Evolutionary conservation across 495 filamentous ascomycete species (phyloP).

Genomic region (Parachaetomium inaequale): DNA sequence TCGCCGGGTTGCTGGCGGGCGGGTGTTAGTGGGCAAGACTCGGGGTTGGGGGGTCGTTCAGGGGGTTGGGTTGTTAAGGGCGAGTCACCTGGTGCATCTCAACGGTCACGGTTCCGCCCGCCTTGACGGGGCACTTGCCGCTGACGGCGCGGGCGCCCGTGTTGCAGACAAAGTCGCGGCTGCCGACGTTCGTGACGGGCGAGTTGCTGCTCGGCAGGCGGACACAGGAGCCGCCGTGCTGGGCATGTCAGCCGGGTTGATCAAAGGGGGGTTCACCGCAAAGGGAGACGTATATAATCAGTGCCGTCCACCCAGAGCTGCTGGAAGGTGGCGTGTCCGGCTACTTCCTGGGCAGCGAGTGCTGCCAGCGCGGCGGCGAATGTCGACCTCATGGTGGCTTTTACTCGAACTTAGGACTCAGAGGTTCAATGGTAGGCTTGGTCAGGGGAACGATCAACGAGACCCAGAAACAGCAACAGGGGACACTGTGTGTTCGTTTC

Average conservation of each 20-base stretch:
- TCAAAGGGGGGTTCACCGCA: conserved; percentile 9
- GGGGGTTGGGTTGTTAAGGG: background rate
- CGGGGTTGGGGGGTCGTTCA: background rate
- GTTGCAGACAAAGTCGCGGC: conserved; percentile 42
- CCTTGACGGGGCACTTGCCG: conserved; percentile 45
- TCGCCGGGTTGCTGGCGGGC: conserved; percentile 47
- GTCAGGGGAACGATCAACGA: background rate
- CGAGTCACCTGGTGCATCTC: conserved; percentile 43
- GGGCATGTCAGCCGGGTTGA: conserved; percentile 11
- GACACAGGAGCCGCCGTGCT: conserved; percentile 40
- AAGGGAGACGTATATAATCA: conserved; percentile 44
- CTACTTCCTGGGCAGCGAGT: conserved; percentile 35
- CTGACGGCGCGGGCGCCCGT: conserved; percentile 35
- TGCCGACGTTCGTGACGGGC: conserved; percentile 43
- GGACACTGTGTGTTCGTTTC: background rate
- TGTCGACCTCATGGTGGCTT: conserved; percentile 40
- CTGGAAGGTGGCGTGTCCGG: conserved; percentile 50
- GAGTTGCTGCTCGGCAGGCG: conserved; percentile 44
- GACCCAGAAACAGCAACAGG: background rate
- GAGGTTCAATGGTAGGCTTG: background rate
- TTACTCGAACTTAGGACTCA: background rate
- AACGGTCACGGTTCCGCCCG: conserved; percentile 46
- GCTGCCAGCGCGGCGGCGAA: conserved; percentile 28
- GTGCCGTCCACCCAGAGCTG: conserved; percentile 50
- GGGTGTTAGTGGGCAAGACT: conserved; percentile 23